phyloP scores from a whole-genome alignment of 306 rosid species.

The Astragalus glycyphyllos region DNA sequence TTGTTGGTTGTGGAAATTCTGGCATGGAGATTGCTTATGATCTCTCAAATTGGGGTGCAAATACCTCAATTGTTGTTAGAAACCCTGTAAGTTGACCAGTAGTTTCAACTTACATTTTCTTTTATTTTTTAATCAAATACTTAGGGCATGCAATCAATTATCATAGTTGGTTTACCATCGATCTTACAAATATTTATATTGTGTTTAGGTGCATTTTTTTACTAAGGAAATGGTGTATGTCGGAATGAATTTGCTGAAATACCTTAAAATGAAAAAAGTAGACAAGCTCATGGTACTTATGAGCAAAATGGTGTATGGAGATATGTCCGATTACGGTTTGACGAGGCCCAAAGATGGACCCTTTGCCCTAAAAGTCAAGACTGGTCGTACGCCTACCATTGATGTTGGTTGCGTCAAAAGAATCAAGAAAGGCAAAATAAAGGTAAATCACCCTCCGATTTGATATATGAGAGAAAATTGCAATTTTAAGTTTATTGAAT shows the following conservation, averaged over 20 bases:
- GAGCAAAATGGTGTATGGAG: constrained; percentile 51
- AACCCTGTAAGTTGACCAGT: constrained; percentile 47
- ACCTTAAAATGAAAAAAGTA: constrained; percentile 38
- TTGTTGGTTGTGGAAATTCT: constrained; percentile 75
- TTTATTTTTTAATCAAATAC: no score
- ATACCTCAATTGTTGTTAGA: constrained; percentile 61
- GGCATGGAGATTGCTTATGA: constrained; percentile 83
- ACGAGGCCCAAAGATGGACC: constrained; percentile 61
- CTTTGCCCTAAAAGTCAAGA: constrained; percentile 44
- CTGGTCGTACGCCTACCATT: constrained; percentile 65
- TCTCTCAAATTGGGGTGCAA: constrained; percentile 61
- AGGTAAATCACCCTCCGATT: constrained; percentile 41
- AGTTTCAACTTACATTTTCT: background rate
- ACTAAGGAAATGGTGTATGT: constrained; percentile 56
- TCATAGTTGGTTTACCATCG: background rate
- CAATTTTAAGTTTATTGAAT: no score
- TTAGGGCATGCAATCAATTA: no score
- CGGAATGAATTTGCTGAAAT: constrained; percentile 60
- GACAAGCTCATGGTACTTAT: constrained; percentile 46
- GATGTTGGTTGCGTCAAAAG: constrained; percentile 60
- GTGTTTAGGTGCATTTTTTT: constrained; percentile 54
- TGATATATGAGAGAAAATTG: no score
- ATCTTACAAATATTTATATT: no score
- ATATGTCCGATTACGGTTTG: constrained; percentile 56
- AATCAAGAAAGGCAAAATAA: constrained; percentile 53